Percentiles rank a stretch among this genome's conserved stretches.
These are phyloP conservation scores for Chondrus crispus DNA, from an alignment of 23 red algal species.

Conservation along the genomic window DNA sequence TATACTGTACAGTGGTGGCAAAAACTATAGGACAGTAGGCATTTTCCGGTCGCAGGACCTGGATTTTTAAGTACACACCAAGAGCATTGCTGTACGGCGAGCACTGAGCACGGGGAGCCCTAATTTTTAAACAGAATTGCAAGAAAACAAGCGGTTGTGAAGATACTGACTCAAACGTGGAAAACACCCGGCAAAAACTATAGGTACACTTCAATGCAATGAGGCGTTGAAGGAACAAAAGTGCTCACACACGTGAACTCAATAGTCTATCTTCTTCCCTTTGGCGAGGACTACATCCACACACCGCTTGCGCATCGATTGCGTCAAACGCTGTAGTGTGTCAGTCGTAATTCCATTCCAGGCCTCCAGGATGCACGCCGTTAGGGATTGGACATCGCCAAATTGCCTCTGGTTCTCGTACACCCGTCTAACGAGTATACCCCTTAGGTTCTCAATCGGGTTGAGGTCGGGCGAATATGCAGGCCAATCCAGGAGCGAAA, in stretches of 20 bases:
- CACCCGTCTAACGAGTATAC: neutral
- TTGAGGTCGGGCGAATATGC: neutral
- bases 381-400: neutral
- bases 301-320: neutral
- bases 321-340: neutral
- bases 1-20: no score
- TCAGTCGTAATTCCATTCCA: neutral
- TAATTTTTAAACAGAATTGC: no score
- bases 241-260: neutral
- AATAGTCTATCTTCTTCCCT: neutral
- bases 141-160: no score
- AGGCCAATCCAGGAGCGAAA: neutral
- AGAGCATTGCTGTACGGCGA: no score
- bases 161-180: neutral
- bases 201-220: neutral
- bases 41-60: no score
- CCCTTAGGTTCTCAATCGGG: neutral
- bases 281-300: neutral
- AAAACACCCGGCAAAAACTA: neutral
- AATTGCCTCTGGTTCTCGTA: neutral
- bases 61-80: no score
- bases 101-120: no score
- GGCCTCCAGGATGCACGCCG: neutral
- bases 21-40: no score
- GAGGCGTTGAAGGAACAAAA: neutral